A percentile compares a stretch with the other conserved stretches of the same genome.
These are phyloP conservation scores for Paraurostyla sp. DNA, from an alignment of 73 alveolate genomes.

Conservation along the genomic window DNA sequence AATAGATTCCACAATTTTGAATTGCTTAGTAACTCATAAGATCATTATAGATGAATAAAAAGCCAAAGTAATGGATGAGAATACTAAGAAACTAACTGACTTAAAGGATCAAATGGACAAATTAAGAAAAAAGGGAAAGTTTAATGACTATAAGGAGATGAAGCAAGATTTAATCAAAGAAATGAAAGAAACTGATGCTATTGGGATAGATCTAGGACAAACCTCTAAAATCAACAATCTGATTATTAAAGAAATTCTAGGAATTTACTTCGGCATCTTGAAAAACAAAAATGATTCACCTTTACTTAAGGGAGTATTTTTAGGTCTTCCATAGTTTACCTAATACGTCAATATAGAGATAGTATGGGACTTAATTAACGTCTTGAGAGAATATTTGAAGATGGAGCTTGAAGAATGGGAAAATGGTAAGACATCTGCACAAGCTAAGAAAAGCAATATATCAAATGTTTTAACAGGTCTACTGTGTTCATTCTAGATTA, in stretches of 20 bases:
- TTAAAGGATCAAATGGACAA: conserved; percentile 63
- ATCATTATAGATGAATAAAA: conserved; percentile 44
- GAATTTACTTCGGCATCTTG: conserved; percentile 66
- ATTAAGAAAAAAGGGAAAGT: conserved; percentile 67
- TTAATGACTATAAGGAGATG: conserved; percentile 58
- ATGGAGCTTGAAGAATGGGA: conserved; percentile 20
- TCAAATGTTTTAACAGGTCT: conserved; percentile 63
- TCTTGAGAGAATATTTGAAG: conserved; percentile 59
- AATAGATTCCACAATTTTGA: conserved; percentile 55
- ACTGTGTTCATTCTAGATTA: conserved; percentile 67
- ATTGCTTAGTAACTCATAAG: conserved; percentile 58
- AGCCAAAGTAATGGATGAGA: conserved; percentile 35
- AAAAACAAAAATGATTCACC: conserved; percentile 66
- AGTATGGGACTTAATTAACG: conserved; percentile 67
- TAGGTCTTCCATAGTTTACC: conserved; percentile 73
- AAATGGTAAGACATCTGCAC: background rate
- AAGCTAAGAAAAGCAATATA: conserved; percentile 22
- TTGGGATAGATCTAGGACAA: conserved; percentile 62
- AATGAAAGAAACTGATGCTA: conserved; percentile 65
- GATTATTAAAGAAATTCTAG: conserved; percentile 70
- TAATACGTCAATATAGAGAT: conserved; percentile 63
- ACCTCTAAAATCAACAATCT: conserved; percentile 50
- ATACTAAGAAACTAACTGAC: conserved; percentile 49
- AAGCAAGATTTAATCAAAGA: conserved; percentile 62
- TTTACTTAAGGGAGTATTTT: conserved; percentile 60